Percentiles rank a stretch among this genome's conserved stretches.
Evolutionary conservation across 2,329 filamentous ascomycete genomes (phyloP).

Genomic region (Xylariaceae sp.): DNA sequence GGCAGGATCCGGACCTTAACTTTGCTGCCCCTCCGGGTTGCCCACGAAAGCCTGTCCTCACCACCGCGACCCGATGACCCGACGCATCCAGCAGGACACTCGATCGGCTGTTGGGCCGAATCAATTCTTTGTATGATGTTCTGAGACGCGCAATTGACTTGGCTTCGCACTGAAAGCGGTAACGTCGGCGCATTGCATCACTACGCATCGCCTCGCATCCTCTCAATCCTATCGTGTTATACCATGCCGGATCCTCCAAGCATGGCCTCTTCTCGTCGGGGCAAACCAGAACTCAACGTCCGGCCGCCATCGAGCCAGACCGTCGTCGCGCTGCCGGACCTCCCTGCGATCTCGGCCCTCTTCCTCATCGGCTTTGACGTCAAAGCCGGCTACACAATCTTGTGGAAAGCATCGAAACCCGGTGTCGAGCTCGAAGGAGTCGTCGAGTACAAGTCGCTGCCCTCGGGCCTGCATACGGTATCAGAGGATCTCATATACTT

Average conservation of each 20-base stretch:
- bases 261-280: slow-evolving; percentile 35
- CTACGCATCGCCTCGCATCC: not conserved
- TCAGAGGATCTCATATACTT: slow-evolving; percentile 90
- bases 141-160: slow-evolving; percentile 12
- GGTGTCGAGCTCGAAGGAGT: slow-evolving; percentile 75
- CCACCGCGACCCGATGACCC: slow-evolving; percentile 2
- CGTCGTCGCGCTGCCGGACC: slow-evolving; percentile 40
- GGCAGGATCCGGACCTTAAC: not conserved
- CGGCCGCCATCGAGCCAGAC: slow-evolving; percentile 28
- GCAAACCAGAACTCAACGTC: slow-evolving; percentile 35
- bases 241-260: not conserved
- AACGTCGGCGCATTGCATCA: slow-evolving; percentile 5
- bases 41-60: not conserved
- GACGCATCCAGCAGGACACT: not conserved
- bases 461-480: slow-evolving; percentile 87
- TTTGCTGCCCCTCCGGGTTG: slow-evolving; percentile 7
- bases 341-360: slow-evolving; percentile 66
- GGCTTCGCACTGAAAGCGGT: slow-evolving; percentile 1
- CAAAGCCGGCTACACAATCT: slow-evolving; percentile 85
- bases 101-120: slow-evolving; percentile 1
- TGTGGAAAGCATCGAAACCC: slow-evolving; percentile 73
- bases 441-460: slow-evolving; percentile 94
- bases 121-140: slow-evolving; percentile 8
- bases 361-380: slow-evolving; percentile 92
- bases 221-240: not conserved